Percentiles rank a stretch among this genome's conserved stretches.
phyloP scores from a whole-genome alignment of 192 early-diverging fungal genomes.

The Funneliformis mosseae region DNA sequence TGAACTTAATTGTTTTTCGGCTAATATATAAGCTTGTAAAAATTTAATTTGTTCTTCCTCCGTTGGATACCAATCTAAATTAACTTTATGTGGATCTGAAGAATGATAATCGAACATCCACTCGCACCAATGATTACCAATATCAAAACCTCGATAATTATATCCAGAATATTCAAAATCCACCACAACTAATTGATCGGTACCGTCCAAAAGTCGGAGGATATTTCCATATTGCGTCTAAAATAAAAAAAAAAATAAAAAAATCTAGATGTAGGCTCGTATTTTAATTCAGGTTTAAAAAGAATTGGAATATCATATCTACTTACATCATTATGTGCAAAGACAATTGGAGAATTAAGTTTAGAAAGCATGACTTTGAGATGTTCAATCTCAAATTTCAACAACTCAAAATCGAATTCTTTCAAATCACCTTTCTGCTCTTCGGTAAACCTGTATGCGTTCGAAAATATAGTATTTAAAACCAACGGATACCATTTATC shows the following conservation, averaged over 20 bases:
- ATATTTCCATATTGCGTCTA: constrained; percentile 89
- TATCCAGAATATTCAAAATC: constrained; percentile 86
- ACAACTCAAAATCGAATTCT: constrained; percentile 48
- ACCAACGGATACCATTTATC: constrained; percentile 63
- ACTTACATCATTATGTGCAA: constrained; percentile 87
- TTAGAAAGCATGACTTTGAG: constrained; percentile 42
- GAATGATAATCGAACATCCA: constrained; percentile 84
- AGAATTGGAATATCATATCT: background rate
- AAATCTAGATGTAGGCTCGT: background rate
- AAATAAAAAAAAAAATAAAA: background rate
- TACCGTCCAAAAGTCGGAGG: constrained; percentile 57
- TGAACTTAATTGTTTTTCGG: constrained; percentile 37
- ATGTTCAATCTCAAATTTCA: constrained; percentile 55
- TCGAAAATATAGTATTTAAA: constrained; percentile 42
- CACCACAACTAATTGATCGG: constrained; percentile 68
- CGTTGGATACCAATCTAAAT: constrained; percentile 58
- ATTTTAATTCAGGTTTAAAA: background rate
- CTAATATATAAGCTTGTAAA: constrained; percentile 65
- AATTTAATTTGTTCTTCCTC: constrained; percentile 58
- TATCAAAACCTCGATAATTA: constrained; percentile 77
- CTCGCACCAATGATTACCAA: constrained; percentile 86
- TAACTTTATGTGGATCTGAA: constrained; percentile 44
- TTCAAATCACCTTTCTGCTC: constrained; percentile 27
- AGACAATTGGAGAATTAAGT: constrained; percentile 69
- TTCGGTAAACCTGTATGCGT: constrained; percentile 32